Evolutionary conservation across 2,329 filamentous ascomycete species (phyloP), one percentile per base, ranked within the genome.

Genomic region (Clonostachys sp.): DNA sequence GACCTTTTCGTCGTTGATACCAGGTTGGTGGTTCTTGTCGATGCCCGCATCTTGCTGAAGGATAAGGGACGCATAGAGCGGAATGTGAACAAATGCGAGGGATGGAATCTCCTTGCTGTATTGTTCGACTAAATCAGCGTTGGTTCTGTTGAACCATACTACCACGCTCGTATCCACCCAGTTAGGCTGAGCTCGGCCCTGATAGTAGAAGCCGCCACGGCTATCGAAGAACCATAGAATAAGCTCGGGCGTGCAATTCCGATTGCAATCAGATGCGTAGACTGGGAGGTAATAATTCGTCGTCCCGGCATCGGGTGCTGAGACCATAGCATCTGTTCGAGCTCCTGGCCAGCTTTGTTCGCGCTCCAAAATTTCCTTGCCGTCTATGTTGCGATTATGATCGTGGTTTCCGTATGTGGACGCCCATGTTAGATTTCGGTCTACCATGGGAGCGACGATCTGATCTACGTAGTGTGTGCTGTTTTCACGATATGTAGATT

Each of bases 151-250:
- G 54, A 74, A 77, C 73, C 74, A 77, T 16, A 61, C 48, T 0
- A 71, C 73, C 1, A 74, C 73, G 8, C 55, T 61, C n/a, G 45
- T 20, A 45, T 74, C 66, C 4, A 77, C 72, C 73, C 73, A 77
- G 54, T 74, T 61, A 1, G 64, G 64, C 9, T 65, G 62, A 5
- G 63, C 49, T 20, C 50, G 54, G 46, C 63, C 51, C 47, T 72
- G 72, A 55, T 73, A 79, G 38, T 70, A 66, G 42, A 67, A 68
- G 7, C 81, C 81, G 17, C 82, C 81, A n/a, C 75, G 70, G 45
- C 72, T 77, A 56, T 88, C 84, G 51, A 89, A 87, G 65, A 87
- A 87, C 81, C 83, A 89, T 1, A 89, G 66, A 1, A 88, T 55
- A 7, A 72, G 50, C 20, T 66, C 62, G 0, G 68, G 67, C 0